phyloP scores from a whole-genome alignment of 495 filamentous ascomycete genomes.

The Neurospora tetraspora region DNA sequence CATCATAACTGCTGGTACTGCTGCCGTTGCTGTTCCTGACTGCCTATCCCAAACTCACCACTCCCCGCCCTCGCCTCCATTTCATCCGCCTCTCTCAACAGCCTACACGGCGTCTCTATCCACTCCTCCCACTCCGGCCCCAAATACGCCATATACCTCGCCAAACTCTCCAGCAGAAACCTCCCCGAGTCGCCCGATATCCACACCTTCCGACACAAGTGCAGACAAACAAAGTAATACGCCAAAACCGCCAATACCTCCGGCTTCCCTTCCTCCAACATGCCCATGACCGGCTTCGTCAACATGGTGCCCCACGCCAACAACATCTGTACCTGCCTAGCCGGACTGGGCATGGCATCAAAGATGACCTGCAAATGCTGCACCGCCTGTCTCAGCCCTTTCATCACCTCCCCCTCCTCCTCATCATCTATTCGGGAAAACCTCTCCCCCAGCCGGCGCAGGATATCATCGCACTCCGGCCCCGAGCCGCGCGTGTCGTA shows the following conservation, averaged over 20 bases:
- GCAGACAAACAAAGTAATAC: conserved; percentile 22
- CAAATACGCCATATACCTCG: conserved; percentile 8
- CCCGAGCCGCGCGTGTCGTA: conserved; percentile 8
- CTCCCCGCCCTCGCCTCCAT: not conserved
- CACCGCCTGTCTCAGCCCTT: conserved; percentile 7
- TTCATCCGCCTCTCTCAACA: conserved; percentile 8
- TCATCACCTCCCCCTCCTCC: not conserved
- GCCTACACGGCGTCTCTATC: conserved; percentile 16
- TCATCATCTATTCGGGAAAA: not conserved
- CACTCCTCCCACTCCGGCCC: conserved; percentile 18
- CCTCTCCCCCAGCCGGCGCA: not conserved
- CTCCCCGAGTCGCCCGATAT: conserved; percentile 15
- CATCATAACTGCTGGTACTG: not conserved
- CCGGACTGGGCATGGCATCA: conserved; percentile 7
- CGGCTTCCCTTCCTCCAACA: conserved; percentile 15
- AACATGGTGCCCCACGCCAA: conserved; percentile 17
- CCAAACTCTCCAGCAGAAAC: conserved; percentile 10
- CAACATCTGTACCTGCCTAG: conserved; percentile 6
- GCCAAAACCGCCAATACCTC: conserved; percentile 21
- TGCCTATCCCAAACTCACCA: not conserved
- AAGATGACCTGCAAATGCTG: conserved; percentile 17
- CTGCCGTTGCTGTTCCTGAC: not conserved
- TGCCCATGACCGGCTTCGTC: conserved; percentile 6
- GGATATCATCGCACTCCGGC: conserved; percentile 14
- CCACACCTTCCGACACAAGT: conserved; percentile 15